These are phyloP conservation scores for Mycena chlorophos DNA, from an alignment of 768 basidiomycete species.

Conservation along the genomic window DNA sequence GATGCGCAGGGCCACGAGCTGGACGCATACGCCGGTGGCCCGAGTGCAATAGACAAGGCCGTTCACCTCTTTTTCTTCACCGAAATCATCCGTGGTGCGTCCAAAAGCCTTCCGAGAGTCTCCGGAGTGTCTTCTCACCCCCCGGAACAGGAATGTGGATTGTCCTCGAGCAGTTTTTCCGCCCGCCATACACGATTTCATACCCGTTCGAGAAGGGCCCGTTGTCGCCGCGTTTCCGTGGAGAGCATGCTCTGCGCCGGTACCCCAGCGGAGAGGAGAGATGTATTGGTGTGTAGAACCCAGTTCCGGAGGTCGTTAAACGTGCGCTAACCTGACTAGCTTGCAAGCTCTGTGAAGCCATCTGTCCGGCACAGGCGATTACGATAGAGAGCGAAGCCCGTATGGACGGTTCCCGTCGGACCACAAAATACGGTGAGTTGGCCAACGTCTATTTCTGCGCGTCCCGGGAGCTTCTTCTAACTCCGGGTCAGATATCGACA, in stretches of 20 bases:
- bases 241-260: conserved; percentile 93
- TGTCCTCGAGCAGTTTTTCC: conserved; percentile 87
- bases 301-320: background rate
- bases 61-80: conserved; percentile 98
- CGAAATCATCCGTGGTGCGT: conserved; percentile 90
- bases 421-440: conserved; percentile 89
- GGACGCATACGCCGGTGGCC: conserved; percentile 75
- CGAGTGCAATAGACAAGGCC: conserved; percentile 93
- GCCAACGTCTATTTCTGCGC: conserved; percentile 2
- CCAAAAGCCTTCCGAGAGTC: background rate
- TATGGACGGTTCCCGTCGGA: conserved; percentile 91
- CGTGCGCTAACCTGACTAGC: conserved; percentile 47
- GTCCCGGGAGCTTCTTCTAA: conserved; percentile 9
- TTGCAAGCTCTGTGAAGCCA: conserved; percentile 98
- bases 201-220: conserved; percentile 99
- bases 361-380: conserved; percentile 98
- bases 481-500: conserved; percentile 80
- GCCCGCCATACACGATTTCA: conserved; percentile 98
- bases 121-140: conserved; percentile 18
- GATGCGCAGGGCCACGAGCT: conserved; percentile 53
- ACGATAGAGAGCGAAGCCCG: conserved; percentile 98
- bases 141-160: conserved; percentile 88
- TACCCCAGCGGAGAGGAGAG: conserved; percentile 98
- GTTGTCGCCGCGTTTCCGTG: conserved; percentile 94
- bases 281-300: conserved; percentile 79